Conservation (phyloP, 192 early-diverging fungal species). For the Dispira parvispora region DNA sequence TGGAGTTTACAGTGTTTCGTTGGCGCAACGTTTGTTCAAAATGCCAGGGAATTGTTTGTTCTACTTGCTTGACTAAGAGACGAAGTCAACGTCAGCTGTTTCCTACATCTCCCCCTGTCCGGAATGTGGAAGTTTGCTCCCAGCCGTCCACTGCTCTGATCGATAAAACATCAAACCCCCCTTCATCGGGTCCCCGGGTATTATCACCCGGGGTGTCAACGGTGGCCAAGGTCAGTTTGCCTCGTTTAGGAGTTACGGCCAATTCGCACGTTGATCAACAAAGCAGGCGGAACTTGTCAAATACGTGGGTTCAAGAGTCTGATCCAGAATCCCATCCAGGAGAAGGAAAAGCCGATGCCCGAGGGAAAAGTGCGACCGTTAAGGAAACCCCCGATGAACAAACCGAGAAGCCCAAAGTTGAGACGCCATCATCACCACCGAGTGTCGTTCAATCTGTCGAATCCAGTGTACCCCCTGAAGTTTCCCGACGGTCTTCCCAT, state of each 20-base stretch:
- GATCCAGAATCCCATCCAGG: no score
- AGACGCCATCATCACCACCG: no score
- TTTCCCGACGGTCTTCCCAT: no score
- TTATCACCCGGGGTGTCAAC: background rate
- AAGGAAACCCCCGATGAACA: no score
- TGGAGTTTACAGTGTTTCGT: slow-evolving; percentile 8
- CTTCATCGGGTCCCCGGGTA: background rate
- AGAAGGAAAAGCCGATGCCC: no score
- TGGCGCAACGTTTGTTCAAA: slow-evolving; percentile 19
- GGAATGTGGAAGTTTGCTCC: background rate
- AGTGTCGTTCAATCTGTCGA: no score
- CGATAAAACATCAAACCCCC: background rate
- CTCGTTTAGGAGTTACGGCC: background rate
- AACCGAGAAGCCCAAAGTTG: no score
- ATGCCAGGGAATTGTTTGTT: slow-evolving; percentile 21
- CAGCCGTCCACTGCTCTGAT: background rate
- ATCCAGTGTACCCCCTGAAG: no score
- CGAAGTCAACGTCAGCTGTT: background rate
- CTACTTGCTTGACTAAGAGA: slow-evolving; percentile 24
- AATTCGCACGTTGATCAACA: background rate
- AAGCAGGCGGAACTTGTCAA: no score
- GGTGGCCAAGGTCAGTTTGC: background rate
- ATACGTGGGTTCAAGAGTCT: no score
- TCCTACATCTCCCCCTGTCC: background rate
- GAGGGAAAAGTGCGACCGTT: no score